A percentile compares a stretch with the other conserved stretches of the same genome.
Conservation (phyloP, 306 rosid species). For the Quercus robur region DNA sequence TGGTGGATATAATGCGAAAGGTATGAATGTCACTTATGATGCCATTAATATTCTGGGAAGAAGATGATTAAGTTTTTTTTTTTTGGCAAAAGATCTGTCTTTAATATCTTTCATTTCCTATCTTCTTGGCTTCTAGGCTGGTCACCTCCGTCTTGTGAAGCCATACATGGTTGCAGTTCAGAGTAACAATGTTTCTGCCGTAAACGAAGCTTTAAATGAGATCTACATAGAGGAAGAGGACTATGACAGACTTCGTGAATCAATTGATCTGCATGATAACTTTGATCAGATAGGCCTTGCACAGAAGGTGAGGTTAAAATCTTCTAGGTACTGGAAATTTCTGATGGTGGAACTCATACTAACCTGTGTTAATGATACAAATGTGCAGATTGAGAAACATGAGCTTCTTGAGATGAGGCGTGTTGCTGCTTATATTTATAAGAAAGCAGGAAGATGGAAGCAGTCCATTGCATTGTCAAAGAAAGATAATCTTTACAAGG, state of each 20-base stretch:
- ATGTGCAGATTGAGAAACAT: conserved; percentile 87
- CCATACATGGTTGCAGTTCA: conserved; percentile 99
- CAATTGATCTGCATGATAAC: conserved; percentile 92
- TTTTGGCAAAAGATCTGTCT: background rate
- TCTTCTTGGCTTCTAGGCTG: conserved; percentile 51
- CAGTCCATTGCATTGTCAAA: conserved; percentile 97
- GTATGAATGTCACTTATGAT: conserved; percentile 24
- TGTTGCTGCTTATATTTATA: conserved; percentile 97
- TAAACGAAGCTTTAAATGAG: conserved; percentile 96
- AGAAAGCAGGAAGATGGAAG: conserved; percentile 99
- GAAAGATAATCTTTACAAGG: conserved; percentile 99
- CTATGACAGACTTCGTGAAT: conserved; percentile 95
- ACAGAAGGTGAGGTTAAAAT: conserved; percentile 53
- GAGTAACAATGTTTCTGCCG: conserved; percentile 96
- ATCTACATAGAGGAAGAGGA: conserved; percentile 99
- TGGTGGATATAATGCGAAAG: conserved; percentile 98
- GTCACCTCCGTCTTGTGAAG: conserved; percentile 93
- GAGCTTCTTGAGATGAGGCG: conserved; percentile 99
- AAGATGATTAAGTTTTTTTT: background rate
- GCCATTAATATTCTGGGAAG: background rate
- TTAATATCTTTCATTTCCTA: background rate
- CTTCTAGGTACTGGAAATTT: background rate
- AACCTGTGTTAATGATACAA: background rate
- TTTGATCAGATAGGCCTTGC: conserved; percentile 99
- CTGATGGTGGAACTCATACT: background rate